Evolutionary conservation across 148 eudicot genomes (phyloP).

Genomic region (Dysphania ambrosioides): DNA sequence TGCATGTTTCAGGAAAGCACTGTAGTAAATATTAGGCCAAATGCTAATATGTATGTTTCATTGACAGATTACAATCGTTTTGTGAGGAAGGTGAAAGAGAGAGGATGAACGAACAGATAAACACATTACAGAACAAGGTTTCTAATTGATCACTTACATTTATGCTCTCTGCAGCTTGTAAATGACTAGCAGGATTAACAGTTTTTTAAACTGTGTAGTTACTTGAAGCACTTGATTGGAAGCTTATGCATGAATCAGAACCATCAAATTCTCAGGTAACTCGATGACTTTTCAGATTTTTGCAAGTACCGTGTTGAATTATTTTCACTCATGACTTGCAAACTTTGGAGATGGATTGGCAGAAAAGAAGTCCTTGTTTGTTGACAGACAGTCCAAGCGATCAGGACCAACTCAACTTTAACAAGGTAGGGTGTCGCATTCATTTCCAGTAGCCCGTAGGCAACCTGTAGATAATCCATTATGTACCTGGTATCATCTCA

Average conservation of each 20-base stretch:
- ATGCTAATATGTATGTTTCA: conserved; percentile 14
- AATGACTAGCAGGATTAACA: conserved; percentile 1
- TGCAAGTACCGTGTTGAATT: not conserved
- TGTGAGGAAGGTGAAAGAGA: conserved; percentile 92
- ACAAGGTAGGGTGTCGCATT: conserved; percentile 39
- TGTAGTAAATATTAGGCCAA: not conserved
- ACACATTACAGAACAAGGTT: conserved; percentile 74
- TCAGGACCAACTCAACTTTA: conserved; percentile 35
- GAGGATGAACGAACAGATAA: conserved; percentile 80
- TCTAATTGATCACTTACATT: conserved; percentile 5
- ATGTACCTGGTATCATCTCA: not conserved
- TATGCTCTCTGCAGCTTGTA: not conserved
- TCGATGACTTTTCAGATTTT: not conserved
- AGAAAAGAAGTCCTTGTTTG: conserved; percentile 48
- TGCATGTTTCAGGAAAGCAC: not conserved
- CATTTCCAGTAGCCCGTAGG: too few relatives aligned
- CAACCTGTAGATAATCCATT: not conserved
- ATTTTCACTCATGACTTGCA: not conserved
- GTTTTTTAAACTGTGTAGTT: conserved; percentile 48
- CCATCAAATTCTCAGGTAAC: conserved; percentile 55
- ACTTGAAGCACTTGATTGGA: conserved; percentile 99
- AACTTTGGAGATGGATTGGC: conserved; percentile 17
- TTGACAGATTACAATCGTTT: conserved; percentile 72
- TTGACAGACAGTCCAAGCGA: conserved; percentile 35
- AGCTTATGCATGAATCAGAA: conserved; percentile 88